Evolutionary conservation across 305 asterid species (phyloP).

Genomic region (Fraxinus greggii): DNA sequence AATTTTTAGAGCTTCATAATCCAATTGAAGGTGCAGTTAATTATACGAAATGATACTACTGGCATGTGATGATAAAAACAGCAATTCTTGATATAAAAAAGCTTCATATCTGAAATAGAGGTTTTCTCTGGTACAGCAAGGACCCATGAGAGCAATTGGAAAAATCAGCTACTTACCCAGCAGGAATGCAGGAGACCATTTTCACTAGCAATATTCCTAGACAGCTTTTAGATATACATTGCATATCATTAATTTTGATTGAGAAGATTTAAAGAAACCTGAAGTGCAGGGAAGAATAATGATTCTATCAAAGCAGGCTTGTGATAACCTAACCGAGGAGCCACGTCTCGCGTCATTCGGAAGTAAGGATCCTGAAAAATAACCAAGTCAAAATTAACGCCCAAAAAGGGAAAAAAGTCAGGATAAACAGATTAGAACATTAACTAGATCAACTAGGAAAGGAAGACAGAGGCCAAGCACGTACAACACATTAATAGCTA

Average conservation of each 20-base stretch:
- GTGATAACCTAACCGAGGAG: constrained; percentile 85
- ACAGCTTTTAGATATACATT: background rate
- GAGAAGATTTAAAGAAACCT: constrained; percentile 43
- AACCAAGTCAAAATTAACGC: background rate
- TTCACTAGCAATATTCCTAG: background rate
- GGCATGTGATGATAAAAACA: background rate
- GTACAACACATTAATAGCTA: background rate
- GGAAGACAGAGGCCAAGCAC: background rate
- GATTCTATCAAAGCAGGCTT: constrained; percentile 95
- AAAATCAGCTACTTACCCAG: background rate
- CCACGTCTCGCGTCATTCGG: constrained; percentile 97
- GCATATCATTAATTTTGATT: background rate
- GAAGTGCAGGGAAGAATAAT: constrained; percentile 91
- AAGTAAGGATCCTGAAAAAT: constrained; percentile 86
- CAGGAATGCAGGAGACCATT: background rate
- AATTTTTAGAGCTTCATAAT: background rate
- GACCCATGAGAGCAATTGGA: background rate
- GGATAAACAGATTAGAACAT: background rate
- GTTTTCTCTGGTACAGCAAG: background rate
- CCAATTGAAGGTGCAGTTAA: background rate
- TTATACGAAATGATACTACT: background rate
- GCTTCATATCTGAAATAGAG: background rate
- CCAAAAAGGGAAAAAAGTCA: background rate
- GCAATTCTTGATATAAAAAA: background rate
- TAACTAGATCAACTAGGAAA: background rate